Percentiles rank a stretch among this genome's conserved stretches.
These are phyloP conservation scores for Ilex paraguariensis DNA, from an alignment of 305 asterid species.

Conservation along the genomic window DNA sequence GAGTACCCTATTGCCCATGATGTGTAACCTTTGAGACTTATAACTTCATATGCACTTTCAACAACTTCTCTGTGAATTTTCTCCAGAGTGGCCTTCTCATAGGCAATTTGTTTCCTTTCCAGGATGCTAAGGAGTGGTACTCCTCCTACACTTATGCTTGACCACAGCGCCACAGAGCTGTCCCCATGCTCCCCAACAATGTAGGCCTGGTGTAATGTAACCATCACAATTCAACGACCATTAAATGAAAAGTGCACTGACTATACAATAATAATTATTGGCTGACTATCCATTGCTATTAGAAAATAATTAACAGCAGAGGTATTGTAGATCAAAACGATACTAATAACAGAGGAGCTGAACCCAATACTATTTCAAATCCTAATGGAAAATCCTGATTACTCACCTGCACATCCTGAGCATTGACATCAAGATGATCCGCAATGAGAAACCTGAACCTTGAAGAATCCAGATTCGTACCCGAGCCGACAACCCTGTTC, in stretches of 20 bases:
- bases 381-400: too few species aligned
- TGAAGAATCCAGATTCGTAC: conserved; percentile 82
- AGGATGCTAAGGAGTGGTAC: conserved; percentile 67
- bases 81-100: conserved; percentile 64
- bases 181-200: conserved; percentile 93
- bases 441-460: conserved; percentile 81
- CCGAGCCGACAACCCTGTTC: conserved; percentile 81
- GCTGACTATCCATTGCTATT: too few species aligned
- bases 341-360: too few species aligned
- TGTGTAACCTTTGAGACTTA: conserved; percentile 77
- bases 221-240: neutral
- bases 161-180: conserved; percentile 89
- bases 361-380: too few species aligned
- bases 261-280: too few species aligned
- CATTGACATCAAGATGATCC: conserved; percentile 83
- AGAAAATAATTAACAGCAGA: too few species aligned
- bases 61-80: conserved; percentile 70
- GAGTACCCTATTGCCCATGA: conserved; percentile 97
- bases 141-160: conserved; percentile 89
- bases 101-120: conserved; percentile 60
- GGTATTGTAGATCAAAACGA: too few species aligned
- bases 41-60: conserved; percentile 75
- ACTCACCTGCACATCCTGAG: conserved; percentile 86
- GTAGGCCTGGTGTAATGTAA: conserved; percentile 44
- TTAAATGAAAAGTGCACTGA: too few species aligned